Conservation (phyloP, 441 rosid genomes). For the Melastoma candidum region DNA sequence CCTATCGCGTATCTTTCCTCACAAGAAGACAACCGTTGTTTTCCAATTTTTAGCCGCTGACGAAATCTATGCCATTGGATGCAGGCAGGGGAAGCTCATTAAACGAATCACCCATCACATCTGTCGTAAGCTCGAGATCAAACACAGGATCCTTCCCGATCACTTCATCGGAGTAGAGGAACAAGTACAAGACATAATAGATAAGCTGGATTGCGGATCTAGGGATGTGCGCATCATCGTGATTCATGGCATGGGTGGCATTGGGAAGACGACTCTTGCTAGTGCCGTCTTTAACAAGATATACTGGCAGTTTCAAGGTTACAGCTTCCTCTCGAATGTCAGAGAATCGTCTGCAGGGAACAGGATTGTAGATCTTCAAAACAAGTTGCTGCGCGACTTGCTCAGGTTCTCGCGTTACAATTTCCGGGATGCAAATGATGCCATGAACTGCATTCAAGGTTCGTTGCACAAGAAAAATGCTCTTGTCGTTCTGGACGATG, state of each 20-base stretch:
- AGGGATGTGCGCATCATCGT: not conserved
- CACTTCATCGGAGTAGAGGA: slow-evolving; percentile 5
- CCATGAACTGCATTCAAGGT: not conserved
- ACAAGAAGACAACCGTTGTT: too few relatives aligned
- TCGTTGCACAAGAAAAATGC: not conserved
- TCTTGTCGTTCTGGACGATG: slow-evolving; percentile 4
- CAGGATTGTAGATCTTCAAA: not conserved
- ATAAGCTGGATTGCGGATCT: not conserved
- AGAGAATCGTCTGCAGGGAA: not conserved
- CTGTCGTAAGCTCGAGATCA: too few relatives aligned
- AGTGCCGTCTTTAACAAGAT: not conserved
- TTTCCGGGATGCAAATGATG: not conserved
- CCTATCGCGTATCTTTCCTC: too few relatives aligned
- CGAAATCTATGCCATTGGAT: too few relatives aligned
- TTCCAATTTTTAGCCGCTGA: too few relatives aligned
- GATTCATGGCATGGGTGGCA: slow-evolving; percentile 5
- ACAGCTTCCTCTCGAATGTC: slow-evolving; percentile 1
- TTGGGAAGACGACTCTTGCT: slow-evolving; percentile 3
- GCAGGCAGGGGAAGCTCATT: too few relatives aligned
- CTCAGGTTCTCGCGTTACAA: not conserved
- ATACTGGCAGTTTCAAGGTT: not conserved
- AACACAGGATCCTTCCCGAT: not conserved
- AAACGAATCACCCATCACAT: too few relatives aligned
- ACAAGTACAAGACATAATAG: not conserved
- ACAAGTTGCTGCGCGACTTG: not conserved